A percentile compares a stretch with the other conserved stretches of the same genome.
phyloP scores from a whole-genome alignment of 345 rosid genomes.

The Bruguiera parviflora region DNA sequence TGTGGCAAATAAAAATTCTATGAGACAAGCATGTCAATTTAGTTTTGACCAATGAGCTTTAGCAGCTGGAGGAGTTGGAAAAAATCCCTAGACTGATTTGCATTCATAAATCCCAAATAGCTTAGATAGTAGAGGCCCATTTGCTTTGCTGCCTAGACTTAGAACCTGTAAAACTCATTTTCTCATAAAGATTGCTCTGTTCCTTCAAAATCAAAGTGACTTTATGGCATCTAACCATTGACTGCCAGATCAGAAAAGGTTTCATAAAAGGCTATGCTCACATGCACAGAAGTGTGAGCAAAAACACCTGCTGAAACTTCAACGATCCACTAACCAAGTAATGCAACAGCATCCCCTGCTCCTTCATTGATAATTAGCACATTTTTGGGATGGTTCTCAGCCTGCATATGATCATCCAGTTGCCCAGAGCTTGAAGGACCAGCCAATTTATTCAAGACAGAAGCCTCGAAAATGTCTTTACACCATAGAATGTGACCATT shows the following conservation, averaged over 20 bases:
- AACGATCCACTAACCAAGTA: slow-evolving; percentile 52
- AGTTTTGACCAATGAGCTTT: not conserved
- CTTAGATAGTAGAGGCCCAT: not conserved
- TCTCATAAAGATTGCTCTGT: not conserved
- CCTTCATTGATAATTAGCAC: slow-evolving; percentile 83
- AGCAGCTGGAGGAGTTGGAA: not conserved
- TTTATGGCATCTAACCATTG: not conserved
- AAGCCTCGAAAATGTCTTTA: slow-evolving; percentile 46
- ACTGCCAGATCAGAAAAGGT: not conserved
- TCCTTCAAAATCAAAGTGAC: not conserved
- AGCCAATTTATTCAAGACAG: slow-evolving; percentile 19
- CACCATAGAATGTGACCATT: slow-evolving; percentile 44
- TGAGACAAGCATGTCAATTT: not conserved
- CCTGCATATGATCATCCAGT: slow-evolving; percentile 17
- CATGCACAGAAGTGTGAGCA: not conserved
- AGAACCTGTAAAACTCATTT: not conserved
- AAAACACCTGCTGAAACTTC: not conserved
- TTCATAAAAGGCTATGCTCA: not conserved
- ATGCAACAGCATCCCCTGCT: slow-evolving; percentile 68
- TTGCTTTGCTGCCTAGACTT: not conserved
- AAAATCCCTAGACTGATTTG: not conserved
- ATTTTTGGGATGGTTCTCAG: slow-evolving; percentile 34
- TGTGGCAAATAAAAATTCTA: not conserved
- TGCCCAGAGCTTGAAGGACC: slow-evolving; percentile 20
- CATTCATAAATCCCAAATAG: not conserved